Evolutionary conservation across 345 rosid species (phyloP).

Genomic region (Kernera saxatilis): DNA sequence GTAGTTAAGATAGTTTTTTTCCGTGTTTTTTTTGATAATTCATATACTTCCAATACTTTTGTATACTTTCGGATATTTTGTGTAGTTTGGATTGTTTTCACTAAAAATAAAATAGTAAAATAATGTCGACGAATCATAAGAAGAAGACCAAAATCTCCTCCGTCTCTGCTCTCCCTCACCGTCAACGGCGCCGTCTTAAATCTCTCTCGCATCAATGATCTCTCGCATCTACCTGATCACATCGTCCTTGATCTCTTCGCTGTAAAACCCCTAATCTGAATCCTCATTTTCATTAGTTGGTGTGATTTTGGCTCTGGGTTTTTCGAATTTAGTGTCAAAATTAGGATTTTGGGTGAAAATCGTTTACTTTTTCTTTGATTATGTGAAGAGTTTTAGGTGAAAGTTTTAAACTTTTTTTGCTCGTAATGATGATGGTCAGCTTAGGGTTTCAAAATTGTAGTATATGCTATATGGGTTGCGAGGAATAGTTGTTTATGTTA

Average conservation of each 20-base stretch:
- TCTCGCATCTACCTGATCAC: slow-evolving; percentile 73
- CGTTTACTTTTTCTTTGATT: not conserved
- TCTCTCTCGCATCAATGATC: slow-evolving; percentile 61
- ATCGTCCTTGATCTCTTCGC: slow-evolving; percentile 62
- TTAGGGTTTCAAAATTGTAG: not conserved
- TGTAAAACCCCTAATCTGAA: slow-evolving; percentile 30
- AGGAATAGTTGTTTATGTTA: not conserved
- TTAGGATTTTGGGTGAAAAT: not conserved
- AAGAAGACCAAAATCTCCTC: too few species aligned
- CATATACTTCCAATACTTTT: too few species aligned
- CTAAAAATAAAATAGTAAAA: too few species aligned
- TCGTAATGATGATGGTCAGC: not conserved
- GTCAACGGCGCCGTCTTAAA: slow-evolving; percentile 60
- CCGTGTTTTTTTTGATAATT: too few species aligned
- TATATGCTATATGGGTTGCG: not conserved
- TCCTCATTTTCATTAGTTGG: not conserved
- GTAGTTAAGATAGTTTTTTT: too few species aligned
- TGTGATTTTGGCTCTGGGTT: not conserved
- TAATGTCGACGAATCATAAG: too few species aligned
- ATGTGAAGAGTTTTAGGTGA: not conserved
- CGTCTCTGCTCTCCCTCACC: slow-evolving; percentile 67
- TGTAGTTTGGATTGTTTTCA: too few species aligned
- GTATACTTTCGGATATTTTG: too few species aligned
- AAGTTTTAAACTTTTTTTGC: slow-evolving; percentile 1
- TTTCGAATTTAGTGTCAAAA: not conserved